Evolutionary conservation across 2,329 filamentous ascomycete genomes (phyloP).

Genomic region (Furcasterigmium furcatum): DNA sequence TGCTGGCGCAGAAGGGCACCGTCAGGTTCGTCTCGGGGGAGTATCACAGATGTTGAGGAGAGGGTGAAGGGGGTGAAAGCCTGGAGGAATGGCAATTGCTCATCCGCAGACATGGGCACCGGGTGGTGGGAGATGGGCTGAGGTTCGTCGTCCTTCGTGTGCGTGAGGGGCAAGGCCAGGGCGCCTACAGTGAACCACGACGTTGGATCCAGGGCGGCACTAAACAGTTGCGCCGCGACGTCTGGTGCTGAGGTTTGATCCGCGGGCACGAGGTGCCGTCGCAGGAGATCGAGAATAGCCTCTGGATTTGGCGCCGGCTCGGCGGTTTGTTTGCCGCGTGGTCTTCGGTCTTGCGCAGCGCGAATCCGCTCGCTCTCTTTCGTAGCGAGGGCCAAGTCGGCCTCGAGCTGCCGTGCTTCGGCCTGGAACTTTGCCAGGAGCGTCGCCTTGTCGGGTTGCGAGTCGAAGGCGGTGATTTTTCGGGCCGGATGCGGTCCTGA

Average conservation of each 20-base stretch:
- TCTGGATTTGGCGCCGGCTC: conserved; percentile 29
- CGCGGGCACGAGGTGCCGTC: conserved; percentile 35
- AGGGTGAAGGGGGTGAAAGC: conserved; percentile 68
- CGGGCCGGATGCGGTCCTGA: conserved; percentile 33
- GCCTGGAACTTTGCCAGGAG: conserved; percentile 49
- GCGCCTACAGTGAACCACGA: conserved; percentile 49
- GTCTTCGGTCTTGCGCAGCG: conserved; percentile 32
- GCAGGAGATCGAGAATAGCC: conserved; percentile 36
- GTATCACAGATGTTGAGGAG: conserved; percentile 46
- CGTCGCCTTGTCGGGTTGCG: conserved; percentile 45
- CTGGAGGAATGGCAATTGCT: conserved; percentile 67
- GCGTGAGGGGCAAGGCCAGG: conserved; percentile 11
- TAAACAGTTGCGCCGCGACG: conserved; percentile 38
- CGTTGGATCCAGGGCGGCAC: conserved; percentile 47
- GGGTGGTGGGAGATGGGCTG: conserved; percentile 63
- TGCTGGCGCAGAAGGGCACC: conserved; percentile 48
- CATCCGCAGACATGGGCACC: conserved; percentile 54
- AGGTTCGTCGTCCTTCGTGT: conserved; percentile 25
- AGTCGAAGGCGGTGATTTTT: conserved; percentile 35
- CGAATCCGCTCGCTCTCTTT: conserved; percentile 57
- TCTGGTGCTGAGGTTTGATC: conserved; percentile 23
- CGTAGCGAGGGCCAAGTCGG: conserved; percentile 54
- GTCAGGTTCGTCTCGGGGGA: conserved; percentile 27
- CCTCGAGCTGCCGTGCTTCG: conserved; percentile 54
- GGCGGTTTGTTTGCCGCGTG: conserved; percentile 15